Evolutionary conservation across 176 grass and related monocot genomes (phyloP).

Genomic region (Rhynchospora tenuis): DNA sequence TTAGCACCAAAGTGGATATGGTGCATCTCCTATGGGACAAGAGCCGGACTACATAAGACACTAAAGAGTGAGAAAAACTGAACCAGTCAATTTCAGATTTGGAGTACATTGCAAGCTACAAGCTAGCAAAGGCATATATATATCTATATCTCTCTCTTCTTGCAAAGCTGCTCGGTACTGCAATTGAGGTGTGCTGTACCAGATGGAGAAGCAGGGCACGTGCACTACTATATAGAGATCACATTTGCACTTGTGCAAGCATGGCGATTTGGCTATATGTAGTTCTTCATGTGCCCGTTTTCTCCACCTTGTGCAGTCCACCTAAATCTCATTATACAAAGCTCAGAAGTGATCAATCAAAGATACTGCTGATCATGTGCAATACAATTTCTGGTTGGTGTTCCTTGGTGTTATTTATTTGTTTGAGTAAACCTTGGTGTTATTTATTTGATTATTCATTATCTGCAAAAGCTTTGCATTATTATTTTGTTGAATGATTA

Average conservation of each 20-base stretch:
- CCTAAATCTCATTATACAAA: conserved; percentile 3
- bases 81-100: not conserved
- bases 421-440: too few species aligned
- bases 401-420: not conserved
- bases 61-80: not conserved
- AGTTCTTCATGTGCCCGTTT: conserved; percentile 31
- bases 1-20: not conserved
- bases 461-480: not conserved
- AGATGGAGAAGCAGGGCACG: conserved; percentile 50
- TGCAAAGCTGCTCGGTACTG: not conserved
- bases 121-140: not conserved
- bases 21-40: not conserved
- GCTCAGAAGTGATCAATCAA: not conserved
- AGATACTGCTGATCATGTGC: not conserved
- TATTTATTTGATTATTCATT: not conserved
- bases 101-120: not conserved
- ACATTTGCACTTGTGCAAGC: not conserved
- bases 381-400: not conserved
- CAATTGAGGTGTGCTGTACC: conserved; percentile 19
- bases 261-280: not conserved
- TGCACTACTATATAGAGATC: conserved; percentile 24
- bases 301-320: conserved; percentile 31
- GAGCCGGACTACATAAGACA: not conserved
- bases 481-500: not conserved
- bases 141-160: not conserved